phyloP scores from a whole-genome alignment of 176 grass and related monocot genomes.

The Rhynchospora tenuis region DNA sequence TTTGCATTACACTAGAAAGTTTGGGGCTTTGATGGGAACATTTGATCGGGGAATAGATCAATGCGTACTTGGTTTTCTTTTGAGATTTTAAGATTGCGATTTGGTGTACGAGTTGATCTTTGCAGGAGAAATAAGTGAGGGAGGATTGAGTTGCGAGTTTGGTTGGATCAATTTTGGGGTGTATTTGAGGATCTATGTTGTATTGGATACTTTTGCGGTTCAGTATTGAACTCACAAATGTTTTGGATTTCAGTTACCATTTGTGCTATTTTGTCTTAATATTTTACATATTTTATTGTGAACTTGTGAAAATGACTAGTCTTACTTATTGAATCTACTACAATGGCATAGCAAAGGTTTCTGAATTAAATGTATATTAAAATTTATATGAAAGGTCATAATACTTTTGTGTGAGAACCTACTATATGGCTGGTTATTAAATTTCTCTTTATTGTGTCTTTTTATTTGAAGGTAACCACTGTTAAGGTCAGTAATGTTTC shows the following conservation, averaged over 20 bases:
- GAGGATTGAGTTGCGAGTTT: neutral
- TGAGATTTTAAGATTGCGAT: neutral
- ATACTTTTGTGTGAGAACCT: neutral
- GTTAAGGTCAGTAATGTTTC: conserved; percentile 89
- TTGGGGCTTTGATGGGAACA: neutral
- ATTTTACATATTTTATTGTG: neutral
- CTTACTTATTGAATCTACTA: neutral
- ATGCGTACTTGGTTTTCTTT: neutral
- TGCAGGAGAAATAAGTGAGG: neutral
- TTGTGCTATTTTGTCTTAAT: neutral
- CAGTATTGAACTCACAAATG: neutral
- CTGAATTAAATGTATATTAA: neutral
- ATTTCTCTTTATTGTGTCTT: conserved; percentile 14
- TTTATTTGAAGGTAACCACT: conserved; percentile 51
- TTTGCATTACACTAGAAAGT: neutral
- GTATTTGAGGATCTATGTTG: conserved; percentile 15
- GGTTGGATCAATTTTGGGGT: neutral
- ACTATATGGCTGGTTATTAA: neutral
- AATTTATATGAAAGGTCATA: neutral
- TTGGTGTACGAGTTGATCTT: neutral
- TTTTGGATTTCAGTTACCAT: conserved; percentile 1
- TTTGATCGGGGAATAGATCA: conserved; percentile 18
- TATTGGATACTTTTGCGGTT: neutral
- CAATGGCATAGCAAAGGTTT: neutral
- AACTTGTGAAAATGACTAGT: neutral